A percentile compares a stretch with the other conserved stretches of the same genome.
Conservation (phyloP, 371 early-diverging fungal genomes). For the Batrachochytrium dendrobatidis region DNA sequence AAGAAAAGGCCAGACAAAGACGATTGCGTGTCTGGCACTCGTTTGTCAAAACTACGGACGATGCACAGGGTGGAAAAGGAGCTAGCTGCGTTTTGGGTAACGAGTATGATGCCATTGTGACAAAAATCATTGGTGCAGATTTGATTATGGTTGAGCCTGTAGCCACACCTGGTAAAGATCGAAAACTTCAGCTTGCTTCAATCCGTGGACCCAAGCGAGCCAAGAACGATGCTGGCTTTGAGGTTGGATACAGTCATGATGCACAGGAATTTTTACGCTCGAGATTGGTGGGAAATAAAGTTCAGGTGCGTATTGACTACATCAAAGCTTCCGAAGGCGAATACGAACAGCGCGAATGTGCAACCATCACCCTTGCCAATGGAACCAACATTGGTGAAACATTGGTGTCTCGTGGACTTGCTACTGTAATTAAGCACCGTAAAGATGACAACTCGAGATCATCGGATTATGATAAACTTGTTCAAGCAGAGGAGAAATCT, state of each 20-base stretch:
- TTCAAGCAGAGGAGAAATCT: slow-evolving; percentile 71
- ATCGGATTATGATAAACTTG: slow-evolving; percentile 73
- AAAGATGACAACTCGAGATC: slow-evolving; percentile 85
- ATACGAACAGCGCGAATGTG: slow-evolving; percentile 83
- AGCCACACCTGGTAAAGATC: slow-evolving; percentile 50
- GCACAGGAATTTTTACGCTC: slow-evolving; percentile 82
- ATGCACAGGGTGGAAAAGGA: slow-evolving; percentile 21
- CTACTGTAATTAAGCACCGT: slow-evolving; percentile 74
- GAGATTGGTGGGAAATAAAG: slow-evolving; percentile 75
- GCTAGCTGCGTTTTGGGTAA: too few species aligned
- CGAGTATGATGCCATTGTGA: slow-evolving; percentile 62
- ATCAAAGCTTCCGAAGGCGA: slow-evolving; percentile 74
- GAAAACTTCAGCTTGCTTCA: slow-evolving; percentile 74
- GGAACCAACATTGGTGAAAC: slow-evolving; percentile 65
- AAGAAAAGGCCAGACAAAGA: slow-evolving; percentile 67
- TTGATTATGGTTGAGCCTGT: slow-evolving; percentile 57
- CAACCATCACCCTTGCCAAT: slow-evolving; percentile 59
- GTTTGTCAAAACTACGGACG: slow-evolving; percentile 32
- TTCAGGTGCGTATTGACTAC: slow-evolving; percentile 77
- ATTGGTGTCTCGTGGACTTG: slow-evolving; percentile 73
- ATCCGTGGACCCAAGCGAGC: slow-evolving; percentile 63
- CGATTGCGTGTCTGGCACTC: slow-evolving; percentile 77
- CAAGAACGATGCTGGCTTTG: slow-evolving; percentile 66
- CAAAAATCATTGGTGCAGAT: slow-evolving; percentile 75
- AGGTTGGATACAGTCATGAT: slow-evolving; percentile 78